These are phyloP conservation scores for Colletotrichum sp. DNA, from an alignment of 2,329 filamentous ascomycete species.

Conservation along the genomic window DNA sequence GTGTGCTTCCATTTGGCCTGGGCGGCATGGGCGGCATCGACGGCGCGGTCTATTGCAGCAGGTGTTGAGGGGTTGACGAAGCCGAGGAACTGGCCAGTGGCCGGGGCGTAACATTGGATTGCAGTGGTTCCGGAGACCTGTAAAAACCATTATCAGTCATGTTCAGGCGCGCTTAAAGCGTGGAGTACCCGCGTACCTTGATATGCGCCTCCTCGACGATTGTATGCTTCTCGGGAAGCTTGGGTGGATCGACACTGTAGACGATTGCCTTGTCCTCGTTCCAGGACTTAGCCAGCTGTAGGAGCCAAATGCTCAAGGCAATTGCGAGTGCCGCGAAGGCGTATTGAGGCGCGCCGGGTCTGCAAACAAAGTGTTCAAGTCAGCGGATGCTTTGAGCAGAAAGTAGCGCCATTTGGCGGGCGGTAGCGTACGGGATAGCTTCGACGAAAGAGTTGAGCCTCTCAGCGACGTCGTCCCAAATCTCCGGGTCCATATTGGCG, in stretches of 20 bases:
- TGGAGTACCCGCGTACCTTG: slow-evolving; percentile 49
- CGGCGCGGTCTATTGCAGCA: slow-evolving; percentile 78
- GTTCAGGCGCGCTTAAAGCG: not conserved
- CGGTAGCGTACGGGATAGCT: slow-evolving; percentile 12
- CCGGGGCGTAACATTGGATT: slow-evolving; percentile 87
- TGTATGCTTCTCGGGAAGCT: slow-evolving; percentile 61
- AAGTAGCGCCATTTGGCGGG: slow-evolving; percentile 1
- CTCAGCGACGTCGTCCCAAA: slow-evolving; percentile 6
- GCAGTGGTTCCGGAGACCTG: slow-evolving; percentile 67
- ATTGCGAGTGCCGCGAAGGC: slow-evolving; percentile 33
- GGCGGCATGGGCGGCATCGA: slow-evolving; percentile 75
- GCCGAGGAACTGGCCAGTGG: slow-evolving; percentile 84
- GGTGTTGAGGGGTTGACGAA: slow-evolving; percentile 77
- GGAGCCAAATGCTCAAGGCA: slow-evolving; percentile 32
- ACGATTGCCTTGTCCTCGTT: slow-evolving; percentile 50
- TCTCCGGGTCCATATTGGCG: slow-evolving; percentile 4
- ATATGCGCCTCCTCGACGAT: slow-evolving; percentile 65
- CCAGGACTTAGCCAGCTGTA: slow-evolving; percentile 30
- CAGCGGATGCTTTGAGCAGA: not conserved
- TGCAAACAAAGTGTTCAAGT: not conserved
- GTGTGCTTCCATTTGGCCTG: slow-evolving; percentile 81
- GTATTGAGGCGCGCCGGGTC: slow-evolving; percentile 28
- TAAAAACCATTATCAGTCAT: not conserved
- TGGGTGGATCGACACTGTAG: slow-evolving; percentile 69
- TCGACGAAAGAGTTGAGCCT: slow-evolving; percentile 1